Conservation (phyloP, 331 rosid species). For the Spiraea crenata region DNA sequence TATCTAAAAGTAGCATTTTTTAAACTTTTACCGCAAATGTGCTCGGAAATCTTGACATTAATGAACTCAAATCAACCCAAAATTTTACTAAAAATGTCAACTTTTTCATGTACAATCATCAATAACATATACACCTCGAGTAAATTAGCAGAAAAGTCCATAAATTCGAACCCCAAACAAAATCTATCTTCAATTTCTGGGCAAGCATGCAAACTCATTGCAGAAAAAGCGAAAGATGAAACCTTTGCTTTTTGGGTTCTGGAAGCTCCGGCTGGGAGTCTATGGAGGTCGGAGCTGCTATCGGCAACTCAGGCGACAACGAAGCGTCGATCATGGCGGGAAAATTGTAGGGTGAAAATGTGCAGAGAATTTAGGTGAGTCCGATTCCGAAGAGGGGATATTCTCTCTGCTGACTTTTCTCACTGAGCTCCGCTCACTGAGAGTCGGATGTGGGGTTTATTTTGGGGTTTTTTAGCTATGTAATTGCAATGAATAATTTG, state of each 20-base stretch:
- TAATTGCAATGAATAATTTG: too few relatives aligned
- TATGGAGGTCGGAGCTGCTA: conserved; percentile 30
- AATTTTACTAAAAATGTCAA: not conserved
- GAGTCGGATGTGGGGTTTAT: not conserved
- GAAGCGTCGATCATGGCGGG: conserved; percentile 3
- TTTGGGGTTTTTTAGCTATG: not conserved
- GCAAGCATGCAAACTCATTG: not conserved
- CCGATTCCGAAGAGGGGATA: not conserved
- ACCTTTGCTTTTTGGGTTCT: conserved; percentile 43
- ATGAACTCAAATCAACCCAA: not conserved
- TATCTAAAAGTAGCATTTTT: not conserved
- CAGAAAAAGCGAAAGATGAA: conserved; percentile 2
- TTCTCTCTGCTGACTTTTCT: not conserved
- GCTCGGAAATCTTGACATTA: not conserved
- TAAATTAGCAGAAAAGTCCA: not conserved
- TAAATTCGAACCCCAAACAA: not conserved
- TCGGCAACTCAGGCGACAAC: not conserved
- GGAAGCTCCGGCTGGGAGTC: conserved; percentile 32
- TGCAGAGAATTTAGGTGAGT: not conserved
- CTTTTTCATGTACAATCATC: not conserved
- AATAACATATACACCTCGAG: not conserved
- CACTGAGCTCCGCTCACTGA: not conserved
- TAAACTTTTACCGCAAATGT: too few relatives aligned
- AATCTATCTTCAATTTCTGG: not conserved
- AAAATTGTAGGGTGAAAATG: not conserved